These are phyloP conservation scores for Apiotrichum gamsii DNA, from an alignment of 1,284 basidiomycete species.

Conservation along the genomic window DNA sequence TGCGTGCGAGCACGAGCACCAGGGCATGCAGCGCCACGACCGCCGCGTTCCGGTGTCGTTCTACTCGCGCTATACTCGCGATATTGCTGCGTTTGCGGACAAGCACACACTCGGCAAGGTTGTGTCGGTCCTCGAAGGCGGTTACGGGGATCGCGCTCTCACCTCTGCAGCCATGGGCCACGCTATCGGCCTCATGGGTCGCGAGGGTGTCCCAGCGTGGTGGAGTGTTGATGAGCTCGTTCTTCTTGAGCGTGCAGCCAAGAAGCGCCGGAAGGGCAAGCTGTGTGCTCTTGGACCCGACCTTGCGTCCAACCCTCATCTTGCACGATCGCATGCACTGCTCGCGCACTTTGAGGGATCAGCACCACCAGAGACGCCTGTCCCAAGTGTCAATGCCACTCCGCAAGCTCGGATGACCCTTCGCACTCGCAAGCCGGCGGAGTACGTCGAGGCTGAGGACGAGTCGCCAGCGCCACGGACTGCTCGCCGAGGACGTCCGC, in stretches of 20 bases:
- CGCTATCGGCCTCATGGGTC: constrained; percentile 59
- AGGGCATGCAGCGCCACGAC: constrained; percentile 85
- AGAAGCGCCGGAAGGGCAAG: constrained; percentile 53
- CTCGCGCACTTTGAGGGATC: constrained; percentile 49
- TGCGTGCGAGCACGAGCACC: constrained; percentile 84
- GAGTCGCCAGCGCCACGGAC: too few relatives aligned
- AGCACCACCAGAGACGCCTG: constrained; percentile 4
- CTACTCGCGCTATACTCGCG: constrained; percentile 75
- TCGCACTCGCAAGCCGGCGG: constrained; percentile 9
- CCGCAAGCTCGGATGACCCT: constrained; percentile 18
- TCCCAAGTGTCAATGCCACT: constrained; percentile 10
- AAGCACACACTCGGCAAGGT: constrained; percentile 63
- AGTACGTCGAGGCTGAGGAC: neutral
- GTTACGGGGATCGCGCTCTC: constrained; percentile 84
- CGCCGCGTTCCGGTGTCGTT: constrained; percentile 82
- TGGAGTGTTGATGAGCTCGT: constrained; percentile 62
- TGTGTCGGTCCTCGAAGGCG: constrained; percentile 87
- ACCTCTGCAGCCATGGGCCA: constrained; percentile 75
- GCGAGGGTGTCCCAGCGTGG: constrained; percentile 55
- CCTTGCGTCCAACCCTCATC: constrained; percentile 54
- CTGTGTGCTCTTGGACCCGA: constrained; percentile 50
- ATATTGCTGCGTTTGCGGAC: constrained; percentile 64
- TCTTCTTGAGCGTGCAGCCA: constrained; percentile 62
- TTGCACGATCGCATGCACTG: constrained; percentile 53
- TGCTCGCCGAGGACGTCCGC: neutral